Base-by-base conservation (phyloP, 108 stramenopile species). In the Stephanodiscus triporus region DNA sequence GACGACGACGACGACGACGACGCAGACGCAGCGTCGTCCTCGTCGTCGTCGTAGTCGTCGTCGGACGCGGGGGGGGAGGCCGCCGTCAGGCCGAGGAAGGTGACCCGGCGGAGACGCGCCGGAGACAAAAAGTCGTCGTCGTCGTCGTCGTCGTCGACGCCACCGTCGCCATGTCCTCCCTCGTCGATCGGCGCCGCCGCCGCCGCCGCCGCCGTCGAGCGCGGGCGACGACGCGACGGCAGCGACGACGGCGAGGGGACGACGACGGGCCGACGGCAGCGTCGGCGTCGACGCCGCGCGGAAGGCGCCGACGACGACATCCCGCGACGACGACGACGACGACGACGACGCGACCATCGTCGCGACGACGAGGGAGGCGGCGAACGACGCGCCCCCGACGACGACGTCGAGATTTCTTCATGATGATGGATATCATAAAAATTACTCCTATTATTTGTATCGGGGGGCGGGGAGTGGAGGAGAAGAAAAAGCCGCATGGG, bases 61-160 rank as follows among this genome's bases (percentile, higher is more conserved):
- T 47, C n/a, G n/a, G n/a, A n/a, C n/a, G n/a, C n/a, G n/a, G n/a
- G n/a, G n/a, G 14, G 43, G 16, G 43, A 16, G 53, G 72, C 50
- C 13, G 74, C 57, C 9, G 65, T 60, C 17, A 66, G 55, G 16
- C 64, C 66, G 30, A 75, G 65, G 48, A 75, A 75, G 57, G 74
- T 75, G 43, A 75, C 67, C 60, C 67, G 57, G 22, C 59, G 58
- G 38, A 75, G 65, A 74, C 16, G 11, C 16, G 87, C 56, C 86
- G 86, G 17, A 71, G 81, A 51, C 70, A 68, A 4, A 87, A 87
- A 40, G 84, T 86, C 59, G 68, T 91, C 11, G 72, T 59, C 34
- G 86, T 88, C 62, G 86, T 86, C n/a, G 80, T 76, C 72, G 47
- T 50, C 75, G 47, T 88, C 86, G n/a, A n/a, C n/a, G n/a, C 58